phyloP scores from a whole-genome alignment of 2,329 filamentous ascomycete species.

The Trichoderma guizhouense region DNA sequence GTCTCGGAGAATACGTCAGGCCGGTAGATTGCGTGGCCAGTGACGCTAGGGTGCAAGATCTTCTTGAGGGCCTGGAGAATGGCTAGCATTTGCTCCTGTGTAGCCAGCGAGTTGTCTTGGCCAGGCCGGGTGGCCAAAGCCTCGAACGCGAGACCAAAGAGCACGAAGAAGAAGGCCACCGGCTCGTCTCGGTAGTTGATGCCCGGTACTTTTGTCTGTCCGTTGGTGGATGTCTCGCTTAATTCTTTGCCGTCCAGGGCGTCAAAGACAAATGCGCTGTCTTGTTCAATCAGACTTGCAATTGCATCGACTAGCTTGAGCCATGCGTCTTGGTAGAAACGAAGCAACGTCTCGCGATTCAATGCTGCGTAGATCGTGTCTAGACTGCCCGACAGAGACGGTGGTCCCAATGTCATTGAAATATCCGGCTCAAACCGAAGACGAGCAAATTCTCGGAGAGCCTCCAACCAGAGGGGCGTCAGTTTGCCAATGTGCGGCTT shows the following conservation, averaged over 20 bases:
- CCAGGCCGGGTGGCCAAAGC: slow-evolving; percentile 77
- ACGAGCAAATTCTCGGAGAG: slow-evolving; percentile 87
- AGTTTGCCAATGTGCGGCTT: slow-evolving; percentile 86
- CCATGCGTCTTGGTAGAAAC: slow-evolving; percentile 98
- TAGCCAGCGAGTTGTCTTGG: slow-evolving; percentile 52
- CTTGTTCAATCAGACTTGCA: slow-evolving; percentile 93
- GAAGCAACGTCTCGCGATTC: slow-evolving; percentile 87
- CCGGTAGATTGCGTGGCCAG: slow-evolving; percentile 93
- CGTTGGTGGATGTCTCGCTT: slow-evolving; percentile 45
- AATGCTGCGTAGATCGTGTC: slow-evolving; percentile 93
- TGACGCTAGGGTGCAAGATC: slow-evolving; percentile 90
- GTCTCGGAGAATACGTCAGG: slow-evolving; percentile 95
- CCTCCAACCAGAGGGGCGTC: slow-evolving; percentile 91
- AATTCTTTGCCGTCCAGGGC: slow-evolving; percentile 82
- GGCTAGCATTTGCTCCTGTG: slow-evolving; percentile 76
- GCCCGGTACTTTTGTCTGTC: slow-evolving; percentile 62
- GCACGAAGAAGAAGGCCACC: slow-evolving; percentile 96
- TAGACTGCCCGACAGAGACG: slow-evolving; percentile 76
- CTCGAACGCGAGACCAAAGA: slow-evolving; percentile 95
- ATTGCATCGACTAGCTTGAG: slow-evolving; percentile 95
- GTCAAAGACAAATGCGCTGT: slow-evolving; percentile 96
- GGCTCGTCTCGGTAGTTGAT: slow-evolving; percentile 99
- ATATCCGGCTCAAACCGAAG: slow-evolving; percentile 96
- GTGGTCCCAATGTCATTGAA: slow-evolving; percentile 80
- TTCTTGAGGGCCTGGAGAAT: slow-evolving; percentile 91